Conservation (phyloP, 306 rosid genomes). For the Potentilla sterilis region DNA sequence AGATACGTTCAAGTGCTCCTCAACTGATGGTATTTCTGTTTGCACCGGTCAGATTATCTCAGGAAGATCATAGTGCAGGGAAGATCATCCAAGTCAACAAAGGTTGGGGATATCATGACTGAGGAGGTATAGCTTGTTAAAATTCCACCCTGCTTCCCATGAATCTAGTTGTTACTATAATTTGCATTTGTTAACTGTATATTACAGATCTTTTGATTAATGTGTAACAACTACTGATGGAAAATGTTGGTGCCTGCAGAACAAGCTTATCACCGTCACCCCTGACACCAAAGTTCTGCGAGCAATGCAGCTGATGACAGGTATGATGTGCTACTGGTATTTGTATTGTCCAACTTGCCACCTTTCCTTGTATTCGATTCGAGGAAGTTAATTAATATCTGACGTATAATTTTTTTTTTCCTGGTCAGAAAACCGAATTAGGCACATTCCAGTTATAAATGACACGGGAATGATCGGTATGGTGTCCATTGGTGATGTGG, state of each 20-base stretch:
- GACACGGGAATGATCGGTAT: conserved; percentile 81
- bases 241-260: conserved; percentile 52
- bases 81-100: conserved; percentile 95
- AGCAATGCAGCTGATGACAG: conserved; percentile 99
- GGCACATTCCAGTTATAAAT: conserved; percentile 91
- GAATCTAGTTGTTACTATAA: background rate
- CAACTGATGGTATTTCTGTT: background rate
- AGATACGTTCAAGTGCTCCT: background rate
- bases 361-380: background rate
- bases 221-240: conserved; percentile 11
- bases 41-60: conserved; percentile 66
- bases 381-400: conserved; percentile 17
- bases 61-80: conserved; percentile 99
- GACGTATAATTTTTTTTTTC: conserved; percentile 20
- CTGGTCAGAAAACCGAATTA: conserved; percentile 75
- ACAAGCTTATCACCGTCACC: conserved; percentile 90
- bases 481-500: conserved; percentile 99
- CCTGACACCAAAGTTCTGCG: conserved; percentile 80
- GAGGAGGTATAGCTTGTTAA: conserved; percentile 68
- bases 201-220: background rate
- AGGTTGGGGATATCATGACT: conserved; percentile 99
- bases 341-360: background rate
- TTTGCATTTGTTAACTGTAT: conserved; percentile 12
- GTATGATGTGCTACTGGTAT: conserved; percentile 36
- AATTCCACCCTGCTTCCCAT: background rate